phyloP scores from a whole-genome alignment of 2,329 filamentous ascomycete genomes.

The Aspergillus spinulosporus region DNA sequence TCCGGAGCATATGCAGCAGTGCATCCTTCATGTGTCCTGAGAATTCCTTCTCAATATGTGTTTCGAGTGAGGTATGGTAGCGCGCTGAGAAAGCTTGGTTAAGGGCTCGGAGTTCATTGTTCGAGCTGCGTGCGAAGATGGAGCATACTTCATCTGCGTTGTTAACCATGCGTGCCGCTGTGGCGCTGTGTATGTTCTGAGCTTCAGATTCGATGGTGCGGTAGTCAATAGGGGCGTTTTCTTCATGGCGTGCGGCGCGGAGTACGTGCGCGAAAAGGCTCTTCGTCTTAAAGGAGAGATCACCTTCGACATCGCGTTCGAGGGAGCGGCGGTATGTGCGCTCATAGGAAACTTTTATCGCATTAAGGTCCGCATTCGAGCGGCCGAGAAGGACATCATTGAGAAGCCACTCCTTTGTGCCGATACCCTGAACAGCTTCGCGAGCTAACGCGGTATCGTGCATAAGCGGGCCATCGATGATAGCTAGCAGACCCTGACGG shows the following conservation, averaged over 20 bases:
- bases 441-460: slow-evolving; percentile 72
- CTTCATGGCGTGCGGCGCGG: slow-evolving; percentile 71
- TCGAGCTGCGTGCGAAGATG: slow-evolving; percentile 72
- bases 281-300: slow-evolving; percentile 84
- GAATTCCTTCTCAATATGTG: slow-evolving; percentile 78
- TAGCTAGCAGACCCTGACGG: slow-evolving; percentile 69
- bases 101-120: slow-evolving; percentile 82
- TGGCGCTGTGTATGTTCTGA: slow-evolving; percentile 72
- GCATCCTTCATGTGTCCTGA: slow-evolving; percentile 90
- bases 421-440: slow-evolving; percentile 72
- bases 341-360: slow-evolving; percentile 79
- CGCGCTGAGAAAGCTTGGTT: slow-evolving; percentile 70
- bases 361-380: slow-evolving; percentile 81
- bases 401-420: slow-evolving; percentile 82
- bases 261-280: slow-evolving; percentile 82
- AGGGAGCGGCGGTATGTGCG: slow-evolving; percentile 66
- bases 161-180: slow-evolving; percentile 63
- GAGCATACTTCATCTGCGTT: slow-evolving; percentile 62
- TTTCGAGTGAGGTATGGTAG: slow-evolving; percentile 69
- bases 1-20: slow-evolving; percentile 73
- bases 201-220: slow-evolving; percentile 75
- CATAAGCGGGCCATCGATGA: slow-evolving; percentile 75
- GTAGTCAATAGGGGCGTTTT: slow-evolving; percentile 70
- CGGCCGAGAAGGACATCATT: slow-evolving; percentile 83
- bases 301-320: slow-evolving; percentile 70